Evolutionary conservation across 345 rosid species (phyloP), one percentile per base, ranked within the genome.

Genomic region (Eucalyptus albens): DNA sequence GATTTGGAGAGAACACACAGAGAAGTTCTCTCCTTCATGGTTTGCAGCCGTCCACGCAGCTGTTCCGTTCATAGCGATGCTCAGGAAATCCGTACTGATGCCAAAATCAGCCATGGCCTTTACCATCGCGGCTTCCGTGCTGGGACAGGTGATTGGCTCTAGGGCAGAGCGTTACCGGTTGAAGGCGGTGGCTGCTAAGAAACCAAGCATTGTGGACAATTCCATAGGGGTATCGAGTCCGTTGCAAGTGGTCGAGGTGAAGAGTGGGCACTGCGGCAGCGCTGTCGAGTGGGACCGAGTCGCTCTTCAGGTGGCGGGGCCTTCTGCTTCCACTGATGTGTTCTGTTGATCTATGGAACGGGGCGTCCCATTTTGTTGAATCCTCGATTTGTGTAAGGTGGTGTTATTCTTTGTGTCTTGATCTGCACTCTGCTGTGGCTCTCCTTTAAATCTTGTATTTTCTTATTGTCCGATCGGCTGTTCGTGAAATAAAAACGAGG

Each of bases 111-210:
- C 99, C 3, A 98, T 98, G 99, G 98, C 97, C 7, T 95, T 97
- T 85, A 97, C 99, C 9, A 96, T 97, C 47, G 99, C 96, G 29
- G 99, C 99, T 9, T 97, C 99, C 4, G 87, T 97, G 40, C 90
- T 97, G 87, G 99, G 99, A 88, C 99, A 98, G 88, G 96, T 97
- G 22, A 94, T 98, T n/a, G 99, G 99, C 60, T 97, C 99, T 17
- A 97, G 99, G 94, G 98, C 99, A 72, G 99, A 98, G 94, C 94
- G 97, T 80, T 92, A 93, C 88, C 94, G 98, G 86, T 90, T 97
- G 91, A 95, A 95, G 92, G 91, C 94, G 8, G 89, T 92, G 29
- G 93, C 94, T 86, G 94, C 93, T 47, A 94, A 94, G 90, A 91
- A 86, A 90, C 88, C 91, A 42, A 50, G 93, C 51, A 90, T 90